These are phyloP conservation scores for Globisporangium orthogonon DNA, from an alignment of 352 stramenopile genomes.

Conservation along the genomic window DNA sequence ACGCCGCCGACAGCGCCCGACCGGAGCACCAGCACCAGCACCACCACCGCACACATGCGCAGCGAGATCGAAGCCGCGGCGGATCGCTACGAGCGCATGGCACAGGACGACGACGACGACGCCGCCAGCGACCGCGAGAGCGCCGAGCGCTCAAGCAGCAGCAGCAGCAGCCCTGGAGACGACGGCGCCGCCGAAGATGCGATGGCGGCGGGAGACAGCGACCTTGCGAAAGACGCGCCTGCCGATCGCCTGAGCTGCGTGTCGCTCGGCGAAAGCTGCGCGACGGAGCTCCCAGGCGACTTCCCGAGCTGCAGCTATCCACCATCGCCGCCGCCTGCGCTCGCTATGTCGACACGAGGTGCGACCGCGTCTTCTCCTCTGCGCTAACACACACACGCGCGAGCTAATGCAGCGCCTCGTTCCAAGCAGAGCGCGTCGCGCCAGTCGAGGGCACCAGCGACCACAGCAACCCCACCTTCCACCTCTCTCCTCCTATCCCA, in stretches of 20 bases:
- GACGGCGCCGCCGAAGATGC: neutral
- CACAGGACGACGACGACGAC: neutral
- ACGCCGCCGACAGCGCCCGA: no score
- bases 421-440: neutral
- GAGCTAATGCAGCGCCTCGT: no score
- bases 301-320: neutral
- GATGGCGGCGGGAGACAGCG: neutral
- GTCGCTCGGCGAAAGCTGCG: neutral
- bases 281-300: neutral
- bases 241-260: conserved; percentile 1
- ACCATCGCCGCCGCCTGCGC: neutral
- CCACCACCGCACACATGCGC: no score
- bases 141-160: neutral
- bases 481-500: neutral
- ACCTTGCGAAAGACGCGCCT: neutral
- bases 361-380: neutral
- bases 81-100: conserved; percentile 5
- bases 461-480: neutral
- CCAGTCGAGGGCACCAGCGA: neutral
- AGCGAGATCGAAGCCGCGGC: conserved; percentile 4
- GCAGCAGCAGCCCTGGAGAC: neutral
- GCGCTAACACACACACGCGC: no score
- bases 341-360: conserved; percentile 3
- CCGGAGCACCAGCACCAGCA: no score
- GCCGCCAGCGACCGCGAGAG: neutral